These are phyloP conservation scores for Trichoderma breve DNA, from an alignment of 2,329 filamentous ascomycete genomes.

Conservation along the genomic window DNA sequence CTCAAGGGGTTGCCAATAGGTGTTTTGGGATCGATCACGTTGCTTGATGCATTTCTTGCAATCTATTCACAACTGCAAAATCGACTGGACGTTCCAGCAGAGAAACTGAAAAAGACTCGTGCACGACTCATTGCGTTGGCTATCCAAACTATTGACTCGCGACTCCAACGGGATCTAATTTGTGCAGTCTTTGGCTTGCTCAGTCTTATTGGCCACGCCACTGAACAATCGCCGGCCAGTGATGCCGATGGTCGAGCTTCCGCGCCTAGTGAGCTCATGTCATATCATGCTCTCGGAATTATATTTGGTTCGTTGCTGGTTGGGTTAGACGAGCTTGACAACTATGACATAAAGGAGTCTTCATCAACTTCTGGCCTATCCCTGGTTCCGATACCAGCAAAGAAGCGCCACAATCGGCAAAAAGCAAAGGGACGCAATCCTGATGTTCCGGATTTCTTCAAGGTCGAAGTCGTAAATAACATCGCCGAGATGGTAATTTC, in stretches of 20 bases:
- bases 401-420: slow-evolving; percentile 34
- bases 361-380: slow-evolving; percentile 42
- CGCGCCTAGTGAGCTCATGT: slow-evolving; percentile 60
- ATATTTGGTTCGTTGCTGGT: slow-evolving; percentile 64
- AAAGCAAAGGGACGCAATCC: slow-evolving; percentile 23
- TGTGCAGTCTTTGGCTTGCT: slow-evolving; percentile 66
- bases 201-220: slow-evolving; percentile 57
- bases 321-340: slow-evolving; percentile 51
- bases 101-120: slow-evolving; percentile 56
- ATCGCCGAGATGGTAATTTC: slow-evolving; percentile 64
- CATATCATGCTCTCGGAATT: slow-evolving; percentile 60
- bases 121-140: slow-evolving; percentile 65
- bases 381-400: slow-evolving; percentile 44
- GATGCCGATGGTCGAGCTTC: slow-evolving; percentile 51
- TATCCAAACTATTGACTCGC: slow-evolving; percentile 57
- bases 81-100: slow-evolving; percentile 50
- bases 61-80: slow-evolving; percentile 56
- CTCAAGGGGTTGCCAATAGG: slow-evolving; percentile 62
- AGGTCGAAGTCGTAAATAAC: slow-evolving; percentile 55
- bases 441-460: slow-evolving; percentile 46
- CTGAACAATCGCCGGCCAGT: slow-evolving; percentile 53
- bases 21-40: slow-evolving; percentile 59
- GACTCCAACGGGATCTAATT: slow-evolving; percentile 61
- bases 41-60: slow-evolving; percentile 62
- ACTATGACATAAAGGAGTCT: slow-evolving; percentile 50